Conservation (phyloP, 192 early-diverging fungal genomes). For the Spinellus fusiger region DNA sequence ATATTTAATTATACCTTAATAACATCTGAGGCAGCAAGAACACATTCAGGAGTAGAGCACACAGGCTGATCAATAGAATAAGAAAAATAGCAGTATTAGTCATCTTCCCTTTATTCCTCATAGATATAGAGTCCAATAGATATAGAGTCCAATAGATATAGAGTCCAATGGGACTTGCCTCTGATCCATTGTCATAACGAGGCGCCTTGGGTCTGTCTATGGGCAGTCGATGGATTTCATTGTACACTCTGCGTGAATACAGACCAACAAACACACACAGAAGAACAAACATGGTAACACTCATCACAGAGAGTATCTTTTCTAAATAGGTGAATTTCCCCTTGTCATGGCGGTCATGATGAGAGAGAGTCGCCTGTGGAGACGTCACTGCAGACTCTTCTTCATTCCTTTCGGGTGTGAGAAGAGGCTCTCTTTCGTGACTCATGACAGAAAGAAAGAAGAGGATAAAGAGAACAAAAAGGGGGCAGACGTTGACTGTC, state of each 20-base stretch:
- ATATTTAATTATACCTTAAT: conserved; percentile 24
- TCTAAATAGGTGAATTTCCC: conserved; percentile 33
- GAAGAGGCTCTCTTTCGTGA: conserved; percentile 19
- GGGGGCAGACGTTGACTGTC: background rate
- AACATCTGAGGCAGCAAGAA: conserved; percentile 54
- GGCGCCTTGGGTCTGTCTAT: background rate
- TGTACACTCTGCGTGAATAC: conserved; percentile 24
- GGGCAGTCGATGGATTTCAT: background rate
- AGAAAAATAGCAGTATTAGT: background rate
- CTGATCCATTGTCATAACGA: background rate
- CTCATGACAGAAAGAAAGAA: conserved; percentile 1
- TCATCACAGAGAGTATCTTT: conserved; percentile 20
- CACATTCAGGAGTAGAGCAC: conserved; percentile 56
- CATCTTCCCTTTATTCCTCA: background rate
- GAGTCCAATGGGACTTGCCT: conserved; percentile 5
- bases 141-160: conserved; percentile 1
- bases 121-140: background rate
- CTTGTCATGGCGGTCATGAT: background rate
- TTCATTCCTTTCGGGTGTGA: conserved; percentile 6
- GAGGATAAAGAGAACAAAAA: background rate
- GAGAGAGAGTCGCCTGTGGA: background rate
- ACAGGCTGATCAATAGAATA: conserved; percentile 8
- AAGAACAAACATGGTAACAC: conserved; percentile 19
- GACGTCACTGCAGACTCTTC: background rate
- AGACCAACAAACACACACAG: conserved; percentile 30